phyloP scores from a whole-genome alignment of 225 moss, liverwort and hornwort species.

The Pseudisothecium myosuroides region DNA sequence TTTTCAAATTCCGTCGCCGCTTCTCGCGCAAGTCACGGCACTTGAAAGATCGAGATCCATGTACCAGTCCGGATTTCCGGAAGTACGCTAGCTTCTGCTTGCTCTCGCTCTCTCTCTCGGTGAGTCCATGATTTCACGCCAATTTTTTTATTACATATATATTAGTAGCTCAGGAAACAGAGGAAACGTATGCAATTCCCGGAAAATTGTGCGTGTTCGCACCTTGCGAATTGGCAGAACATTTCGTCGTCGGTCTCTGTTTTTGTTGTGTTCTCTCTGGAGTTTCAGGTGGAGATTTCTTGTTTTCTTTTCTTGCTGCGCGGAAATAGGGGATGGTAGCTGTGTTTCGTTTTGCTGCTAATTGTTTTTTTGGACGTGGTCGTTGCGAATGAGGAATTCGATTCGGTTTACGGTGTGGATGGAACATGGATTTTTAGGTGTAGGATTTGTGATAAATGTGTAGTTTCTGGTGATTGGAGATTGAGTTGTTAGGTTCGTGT shows the following conservation, averaged over 20 bases:
- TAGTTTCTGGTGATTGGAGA: background rate
- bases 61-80: background rate
- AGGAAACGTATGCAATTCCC: background rate
- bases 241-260: background rate
- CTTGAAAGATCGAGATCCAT: background rate
- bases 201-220: background rate
- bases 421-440: background rate
- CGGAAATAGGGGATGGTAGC: background rate
- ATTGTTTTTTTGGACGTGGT: background rate
- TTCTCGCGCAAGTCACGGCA: background rate
- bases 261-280: no score
- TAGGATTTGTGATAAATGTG: background rate
- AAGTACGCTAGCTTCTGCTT: background rate
- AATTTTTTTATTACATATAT: background rate
- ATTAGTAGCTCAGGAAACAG: background rate
- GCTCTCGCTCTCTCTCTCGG: background rate
- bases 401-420: background rate
- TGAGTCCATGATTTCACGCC: background rate
- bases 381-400: background rate
- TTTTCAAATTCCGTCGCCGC: background rate
- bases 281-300: background rate
- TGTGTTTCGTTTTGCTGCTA: background rate
- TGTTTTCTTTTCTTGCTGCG: background rate
- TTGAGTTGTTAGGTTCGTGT: background rate
- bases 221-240: background rate